Evolutionary conservation across 352 stramenopile species (phyloP), one percentile per base, ranked within the genome.

Genomic region (Pythium plurisporium): DNA sequence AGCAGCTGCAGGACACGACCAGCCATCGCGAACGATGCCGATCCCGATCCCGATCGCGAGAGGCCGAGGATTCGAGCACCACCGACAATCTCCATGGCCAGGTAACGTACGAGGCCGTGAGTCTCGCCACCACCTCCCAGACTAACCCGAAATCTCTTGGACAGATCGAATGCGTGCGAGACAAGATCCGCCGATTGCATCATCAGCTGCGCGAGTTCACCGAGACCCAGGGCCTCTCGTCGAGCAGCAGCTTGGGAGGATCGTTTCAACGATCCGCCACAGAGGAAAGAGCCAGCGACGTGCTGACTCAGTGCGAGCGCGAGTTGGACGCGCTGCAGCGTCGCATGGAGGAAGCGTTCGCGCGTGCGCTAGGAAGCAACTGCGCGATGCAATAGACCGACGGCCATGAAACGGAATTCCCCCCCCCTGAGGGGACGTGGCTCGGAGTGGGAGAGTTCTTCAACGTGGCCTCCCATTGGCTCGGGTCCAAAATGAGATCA

Each of bases 321-420:
- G 44, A 59, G 20, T 20, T 67, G 5, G 51, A 67, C 31, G 47
- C 37, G 23, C 62, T 67, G 59, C 59, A 67, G 20, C 59, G 29
- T 57, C 52, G 62, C 54, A 58, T 68, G 46, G 60, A 68, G 23
- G 60, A 68, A 15, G 48, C 60, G 14, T 68, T 56, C 41, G 60
- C 60, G 25, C 53, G 41, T 23, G 48, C 60, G 23, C 47, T 68
- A 20, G 60, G 60, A 31, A 63, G 54, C 37, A 68, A 68, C 41
- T 68, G 60, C 40, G 60, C 60, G 33, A 63, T 68, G 53, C 60
- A 68, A 47, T 63, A 59, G n/a, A n/a, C n/a, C n/a, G n/a, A n/a
- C n/a, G n/a, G n/a, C n/a, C n/a, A n/a, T n/a, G n/a, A n/a, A n/a
- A n/a, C 34, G n/a, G 34, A 41, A n/a, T 41, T 41, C 34, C 34